Base-by-base conservation (phyloP, 768 basidiomycete genomes). In the Pleurotus pulmonarius region DNA sequence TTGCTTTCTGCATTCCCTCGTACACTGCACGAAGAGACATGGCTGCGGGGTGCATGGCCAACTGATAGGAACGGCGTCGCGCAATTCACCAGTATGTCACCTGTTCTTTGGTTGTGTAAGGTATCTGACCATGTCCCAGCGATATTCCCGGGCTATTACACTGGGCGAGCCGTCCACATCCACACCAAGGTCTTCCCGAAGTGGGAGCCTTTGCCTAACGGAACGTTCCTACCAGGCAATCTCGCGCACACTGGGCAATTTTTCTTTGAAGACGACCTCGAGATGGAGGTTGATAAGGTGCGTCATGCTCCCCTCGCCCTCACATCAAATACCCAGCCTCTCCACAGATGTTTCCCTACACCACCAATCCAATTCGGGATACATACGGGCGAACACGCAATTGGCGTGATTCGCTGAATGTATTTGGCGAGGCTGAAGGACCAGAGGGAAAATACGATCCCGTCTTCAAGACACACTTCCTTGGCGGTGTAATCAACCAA, bases 91-190 rank as follows among this genome's bases (percentile, higher is more conserved):
- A 77, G 80, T 81, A 62, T 29, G 76, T 69, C 13, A 15, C 20
- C 39, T 25, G 49, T 34, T 43, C 8, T 18, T 37, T 4, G 11
- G 56, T 25, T 26, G 22, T 11, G 0, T 18, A 41, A 11, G 16
- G 43, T 38, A 34, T 29, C 39, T 38, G 18, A 54, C 37, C 40
- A 18, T 12, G 40, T 34, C 54, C n/a, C 49, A 81, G 79, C 74
- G 2, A 81, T 82, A 55, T 82, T 78, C 69, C 80, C 80, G 13
- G 80, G 81, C 0, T 83, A 83, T 60, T 83, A 82, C 61, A 80
- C 78, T 1, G 80, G 81, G 8, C 78, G 81, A 18, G 81, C 80
- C 13, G 80, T 78, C 0, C 81, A 83, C 61, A 65, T 83, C 58
- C 81, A 83, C 62, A 67, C 80, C 41, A 83, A 82, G 59, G 78